These are phyloP conservation scores for Colletotrichum sp. DNA, from an alignment of 2,329 filamentous ascomycete species.

Conservation along the genomic window DNA sequence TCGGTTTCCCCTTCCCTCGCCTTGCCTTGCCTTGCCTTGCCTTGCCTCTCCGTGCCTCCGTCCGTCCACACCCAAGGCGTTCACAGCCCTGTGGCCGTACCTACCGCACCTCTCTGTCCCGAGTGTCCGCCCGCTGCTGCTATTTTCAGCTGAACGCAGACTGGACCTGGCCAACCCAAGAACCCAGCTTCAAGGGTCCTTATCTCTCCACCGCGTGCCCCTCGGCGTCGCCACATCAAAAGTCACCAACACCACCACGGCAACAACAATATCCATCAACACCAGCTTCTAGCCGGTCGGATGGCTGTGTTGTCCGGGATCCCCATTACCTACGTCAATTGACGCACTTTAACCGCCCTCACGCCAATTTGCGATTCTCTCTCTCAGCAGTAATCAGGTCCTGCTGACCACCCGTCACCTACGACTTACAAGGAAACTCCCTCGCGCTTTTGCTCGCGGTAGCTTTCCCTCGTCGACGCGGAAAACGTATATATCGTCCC, in stretches of 20 bases:
- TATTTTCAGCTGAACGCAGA: constrained; percentile 19
- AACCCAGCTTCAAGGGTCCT: constrained; percentile 14
- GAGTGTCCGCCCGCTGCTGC: background rate
- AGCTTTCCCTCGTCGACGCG: background rate
- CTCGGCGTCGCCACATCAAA: constrained; percentile 17
- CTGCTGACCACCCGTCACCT: constrained; percentile 8
- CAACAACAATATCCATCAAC: background rate
- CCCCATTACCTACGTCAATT: constrained; percentile 21
- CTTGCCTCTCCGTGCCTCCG: background rate
- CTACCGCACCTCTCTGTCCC: background rate
- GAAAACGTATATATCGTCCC: constrained; percentile 10
- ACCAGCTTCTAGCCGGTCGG: constrained; percentile 13
- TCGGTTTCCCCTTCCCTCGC: background rate
- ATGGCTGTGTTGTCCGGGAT: constrained; percentile 23
- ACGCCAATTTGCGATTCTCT: background rate
- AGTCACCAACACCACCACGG: background rate
- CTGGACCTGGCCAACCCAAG: background rate
- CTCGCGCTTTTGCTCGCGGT: background rate
- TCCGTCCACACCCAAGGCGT: background rate
- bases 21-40: background rate
- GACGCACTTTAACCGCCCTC: constrained; percentile 13
- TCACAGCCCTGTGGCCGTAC: constrained; percentile 13
- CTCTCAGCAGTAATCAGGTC: background rate
- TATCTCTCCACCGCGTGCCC: constrained; percentile 15
- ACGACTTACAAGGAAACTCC: constrained; percentile 14